Percentiles rank a stretch among this genome's conserved stretches.
Conservation (phyloP, 179 eudicot genomes). For the Spinacia oleracea region DNA sequence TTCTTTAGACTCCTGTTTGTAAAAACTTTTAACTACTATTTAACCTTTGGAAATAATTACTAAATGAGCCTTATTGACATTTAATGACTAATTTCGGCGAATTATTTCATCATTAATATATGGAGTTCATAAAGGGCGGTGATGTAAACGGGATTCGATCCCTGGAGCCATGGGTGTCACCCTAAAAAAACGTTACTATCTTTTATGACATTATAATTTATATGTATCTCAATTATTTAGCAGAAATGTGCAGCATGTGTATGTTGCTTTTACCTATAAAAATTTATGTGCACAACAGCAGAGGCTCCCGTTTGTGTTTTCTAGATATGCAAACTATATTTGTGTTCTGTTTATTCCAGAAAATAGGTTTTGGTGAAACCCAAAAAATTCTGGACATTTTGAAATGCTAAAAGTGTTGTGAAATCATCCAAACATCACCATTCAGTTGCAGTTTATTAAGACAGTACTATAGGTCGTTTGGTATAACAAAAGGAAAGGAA, state of each 20-base stretch:
- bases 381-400: slow-evolving; percentile 10
- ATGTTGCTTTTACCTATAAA: slow-evolving; percentile 29
- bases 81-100: neutral
- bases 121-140: neutral
- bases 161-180: neutral
- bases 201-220: neutral
- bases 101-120: neutral
- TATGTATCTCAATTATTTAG: slow-evolving; percentile 8
- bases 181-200: neutral
- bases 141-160: neutral
- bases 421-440: slow-evolving; percentile 8
- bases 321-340: slow-evolving; percentile 17
- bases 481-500: slow-evolving; percentile 16
- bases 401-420: slow-evolving; percentile 1
- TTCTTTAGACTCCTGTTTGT: slow-evolving; percentile 10
- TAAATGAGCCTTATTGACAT: neutral
- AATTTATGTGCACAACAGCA: slow-evolving; percentile 32
- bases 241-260: slow-evolving; percentile 30
- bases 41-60: slow-evolving; percentile 10
- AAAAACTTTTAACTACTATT: neutral
- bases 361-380: neutral
- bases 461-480: slow-evolving; percentile 6
- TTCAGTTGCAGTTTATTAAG: neutral
- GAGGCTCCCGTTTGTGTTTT: slow-evolving; percentile 28
- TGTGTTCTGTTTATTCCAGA: slow-evolving; percentile 3